Conservation (phyloP, 2,329 filamentous ascomycete genomes). For the Colletotrichum cereale region DNA sequence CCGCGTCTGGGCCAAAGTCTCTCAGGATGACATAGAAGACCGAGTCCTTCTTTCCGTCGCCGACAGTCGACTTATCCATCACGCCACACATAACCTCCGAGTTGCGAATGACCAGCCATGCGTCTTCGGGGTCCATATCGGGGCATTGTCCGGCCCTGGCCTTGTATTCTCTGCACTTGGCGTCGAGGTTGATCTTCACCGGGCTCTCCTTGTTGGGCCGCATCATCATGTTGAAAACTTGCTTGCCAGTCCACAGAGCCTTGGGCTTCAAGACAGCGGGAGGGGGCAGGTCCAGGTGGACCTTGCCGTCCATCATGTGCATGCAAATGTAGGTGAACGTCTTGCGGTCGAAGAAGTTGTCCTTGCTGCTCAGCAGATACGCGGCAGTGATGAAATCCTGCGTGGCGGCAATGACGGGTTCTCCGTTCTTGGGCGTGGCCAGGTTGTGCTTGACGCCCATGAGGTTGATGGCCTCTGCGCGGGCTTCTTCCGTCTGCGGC, state of each 20-base stretch:
- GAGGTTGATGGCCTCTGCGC: conserved; percentile 92
- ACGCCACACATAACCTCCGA: conserved; percentile 97
- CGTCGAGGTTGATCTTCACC: conserved; percentile 91
- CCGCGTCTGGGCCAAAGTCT: conserved; percentile 92
- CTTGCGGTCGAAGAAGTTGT: conserved; percentile 90
- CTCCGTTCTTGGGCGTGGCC: conserved; percentile 95
- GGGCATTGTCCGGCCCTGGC: conserved; percentile 68
- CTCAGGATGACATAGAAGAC: conserved; percentile 97
- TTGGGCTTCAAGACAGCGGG: conserved; percentile 89
- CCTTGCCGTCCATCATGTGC: conserved; percentile 89
- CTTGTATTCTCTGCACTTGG: conserved; percentile 87
- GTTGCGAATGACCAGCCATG: conserved; percentile 93
- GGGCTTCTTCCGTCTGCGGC: conserved; percentile 95
- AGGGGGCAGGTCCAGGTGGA: conserved; percentile 85
- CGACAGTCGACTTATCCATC: conserved; percentile 99
- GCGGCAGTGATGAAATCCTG: conserved; percentile 99
- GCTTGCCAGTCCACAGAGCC: conserved; percentile 95
- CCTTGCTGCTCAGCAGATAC: conserved; percentile 91
- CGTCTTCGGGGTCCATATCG: conserved; percentile 87
- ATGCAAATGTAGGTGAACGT: conserved; percentile 91
- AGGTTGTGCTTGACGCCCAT: conserved; percentile 99
- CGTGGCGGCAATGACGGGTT: conserved; percentile 98
- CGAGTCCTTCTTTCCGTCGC: conserved; percentile 96
- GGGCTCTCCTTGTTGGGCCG: conserved; percentile 86
- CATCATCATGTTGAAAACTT: conserved; percentile 93